A percentile compares a stretch with the other conserved stretches of the same genome.
Conservation (phyloP, 352 stramenopile genomes). For the Phytophthora lateralis region DNA sequence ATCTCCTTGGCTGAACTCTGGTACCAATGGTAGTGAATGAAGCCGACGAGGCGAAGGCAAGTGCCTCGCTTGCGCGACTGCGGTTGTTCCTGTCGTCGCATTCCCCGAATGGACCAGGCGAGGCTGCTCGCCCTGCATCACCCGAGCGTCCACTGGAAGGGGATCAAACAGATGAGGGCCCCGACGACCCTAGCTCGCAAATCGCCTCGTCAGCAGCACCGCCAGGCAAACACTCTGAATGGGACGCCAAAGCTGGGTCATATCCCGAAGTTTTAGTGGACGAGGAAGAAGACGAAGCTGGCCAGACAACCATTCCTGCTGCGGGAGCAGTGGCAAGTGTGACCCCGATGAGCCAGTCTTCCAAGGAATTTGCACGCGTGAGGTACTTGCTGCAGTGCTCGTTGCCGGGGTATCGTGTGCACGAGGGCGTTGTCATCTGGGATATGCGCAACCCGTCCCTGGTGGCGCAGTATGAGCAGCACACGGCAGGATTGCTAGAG, state of each 20-base stretch:
- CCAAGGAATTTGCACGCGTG: conserved; percentile 65
- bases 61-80: conserved; percentile 38
- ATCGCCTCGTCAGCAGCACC: not conserved
- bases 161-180: not conserved
- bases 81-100: conserved; percentile 48
- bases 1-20: not conserved
- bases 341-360: conserved; percentile 42
- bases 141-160: conserved; percentile 2
- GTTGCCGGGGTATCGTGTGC: conserved; percentile 51
- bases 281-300: conserved; percentile 24
- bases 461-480: conserved; percentile 60
- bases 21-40: conserved; percentile 25
- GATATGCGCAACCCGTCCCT: conserved; percentile 75
- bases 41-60: conserved; percentile 24
- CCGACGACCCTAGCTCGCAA: conserved; percentile 6
- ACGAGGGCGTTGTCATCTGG: conserved; percentile 69
- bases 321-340: conserved; percentile 52
- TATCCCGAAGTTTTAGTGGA: conserved; percentile 19
- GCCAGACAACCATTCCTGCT: conserved; percentile 36
- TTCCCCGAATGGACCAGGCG: conserved; percentile 24
- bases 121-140: conserved; percentile 7
- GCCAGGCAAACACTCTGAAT: not conserved
- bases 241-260: not conserved
- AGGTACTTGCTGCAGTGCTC: conserved; percentile 75
- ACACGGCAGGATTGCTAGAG: conserved; percentile 54